These are phyloP conservation scores for Hondaea fermentalgiana DNA, from an alignment of 108 stramenopile genomes.

Conservation along the genomic window DNA sequence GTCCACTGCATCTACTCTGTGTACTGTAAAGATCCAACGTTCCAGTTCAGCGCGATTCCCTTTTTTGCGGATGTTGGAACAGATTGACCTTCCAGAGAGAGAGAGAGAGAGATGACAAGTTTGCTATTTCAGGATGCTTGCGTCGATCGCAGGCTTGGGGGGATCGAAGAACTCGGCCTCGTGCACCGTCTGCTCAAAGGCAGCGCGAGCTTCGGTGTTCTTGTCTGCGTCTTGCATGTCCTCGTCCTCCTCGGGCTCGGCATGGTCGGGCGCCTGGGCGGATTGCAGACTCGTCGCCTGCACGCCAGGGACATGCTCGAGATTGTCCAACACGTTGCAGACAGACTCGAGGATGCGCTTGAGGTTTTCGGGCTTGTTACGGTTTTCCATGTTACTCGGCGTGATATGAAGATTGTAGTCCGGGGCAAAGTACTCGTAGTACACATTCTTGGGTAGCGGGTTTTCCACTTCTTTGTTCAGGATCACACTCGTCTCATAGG, in stretches of 20 bases:
- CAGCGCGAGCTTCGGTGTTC: not conserved
- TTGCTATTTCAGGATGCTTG: not conserved
- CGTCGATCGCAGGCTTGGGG: not conserved
- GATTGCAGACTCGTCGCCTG: not conserved
- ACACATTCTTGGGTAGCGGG: slow-evolving; percentile 87
- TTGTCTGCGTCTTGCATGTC: not conserved
- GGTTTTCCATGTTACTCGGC: slow-evolving; percentile 91
- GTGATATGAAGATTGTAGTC: slow-evolving; percentile 92
- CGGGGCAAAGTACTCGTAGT: slow-evolving; percentile 97
- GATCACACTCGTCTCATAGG: slow-evolving; percentile 88
- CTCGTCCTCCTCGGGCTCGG: not conserved
- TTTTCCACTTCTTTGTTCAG: slow-evolving; percentile 44
- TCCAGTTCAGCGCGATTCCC: too few species aligned
- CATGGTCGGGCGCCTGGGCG: not conserved
- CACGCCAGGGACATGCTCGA: not conserved
- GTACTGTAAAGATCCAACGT: too few species aligned
- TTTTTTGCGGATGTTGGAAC: too few species aligned
- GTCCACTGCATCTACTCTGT: too few species aligned
- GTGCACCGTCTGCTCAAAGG: not conserved
- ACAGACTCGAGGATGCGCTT: not conserved
- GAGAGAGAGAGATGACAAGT: not conserved
- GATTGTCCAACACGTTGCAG: not conserved
- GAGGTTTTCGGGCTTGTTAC: slow-evolving; percentile 67
- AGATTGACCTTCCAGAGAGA: too few species aligned
- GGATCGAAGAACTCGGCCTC: slow-evolving; percentile 9